Base-by-base conservation (phyloP, 176 grass and related monocot genomes). In the Hordeum marinum region DNA sequence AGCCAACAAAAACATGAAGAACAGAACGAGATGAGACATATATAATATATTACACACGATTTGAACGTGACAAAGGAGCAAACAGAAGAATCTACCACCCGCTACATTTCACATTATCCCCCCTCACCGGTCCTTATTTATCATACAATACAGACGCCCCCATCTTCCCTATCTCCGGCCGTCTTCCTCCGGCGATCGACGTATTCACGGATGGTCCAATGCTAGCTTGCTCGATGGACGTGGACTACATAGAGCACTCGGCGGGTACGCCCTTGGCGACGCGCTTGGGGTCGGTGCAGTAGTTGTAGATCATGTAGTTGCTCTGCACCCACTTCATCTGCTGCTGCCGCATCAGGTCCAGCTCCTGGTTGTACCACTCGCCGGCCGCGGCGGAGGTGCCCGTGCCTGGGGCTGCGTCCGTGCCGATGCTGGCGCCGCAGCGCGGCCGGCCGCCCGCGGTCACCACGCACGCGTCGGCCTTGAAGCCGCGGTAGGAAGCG, bases 291-390 rank as follows among this genome's bases (percentile, higher is more conserved):
- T 97, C 94, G 11, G 88, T 85, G 76, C 94, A 97, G 65, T 97
- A 97, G 80, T 97, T 94, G 84, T 97, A 97, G 82, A 97, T 92
- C 94, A 97, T 92, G 81, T 97, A 97, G 43, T 85, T 92, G 7
- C 72, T 80, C 88, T 97, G 94, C 72, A 92, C 92, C 92, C 68
- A 87, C n/a, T 57, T 71, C 94, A 97, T 97, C 27, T 90, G 89
- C 43, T 63, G 77, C 76, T 87, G 86, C 85, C 84, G 85, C 4
- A 78, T 91, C 12, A 85, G 89, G 68, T 97, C 94, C 17, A 97
- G 88, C 80, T 97, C 90, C 81, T 97, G 94, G 78, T 92, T 87
- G 90, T 89, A 97, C 94, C 94, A 94, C 32, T 66, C 86, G 37
- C 88, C 85, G 27, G n/a, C 36, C n/a, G 5, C 13, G 1, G 13